Evolutionary conservation across 441 rosid species (phyloP).

Genomic region (Adansonia grandidieri): DNA sequence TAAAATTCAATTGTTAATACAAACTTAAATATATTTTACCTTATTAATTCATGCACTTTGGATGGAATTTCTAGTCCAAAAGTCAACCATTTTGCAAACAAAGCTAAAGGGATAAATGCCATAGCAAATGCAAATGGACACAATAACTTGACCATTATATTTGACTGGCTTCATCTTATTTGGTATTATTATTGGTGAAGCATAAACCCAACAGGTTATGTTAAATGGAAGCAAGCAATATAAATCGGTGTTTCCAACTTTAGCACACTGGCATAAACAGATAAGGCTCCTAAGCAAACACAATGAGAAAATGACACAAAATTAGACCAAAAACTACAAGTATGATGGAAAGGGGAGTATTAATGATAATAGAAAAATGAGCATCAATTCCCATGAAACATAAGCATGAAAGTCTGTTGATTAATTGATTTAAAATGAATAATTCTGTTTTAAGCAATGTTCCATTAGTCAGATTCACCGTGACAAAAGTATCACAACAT

Average conservation of each 20-base stretch:
- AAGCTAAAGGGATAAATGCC: not conserved
- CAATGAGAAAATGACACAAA: conserved; percentile 2
- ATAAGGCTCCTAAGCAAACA: conserved; percentile 10
- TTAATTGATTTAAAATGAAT: not conserved
- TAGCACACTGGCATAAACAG: not conserved
- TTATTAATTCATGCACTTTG: not conserved
- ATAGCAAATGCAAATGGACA: not conserved
- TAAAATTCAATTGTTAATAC: no score
- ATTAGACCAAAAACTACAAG: not conserved
- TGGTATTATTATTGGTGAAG: not conserved
- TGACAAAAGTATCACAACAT: not conserved
- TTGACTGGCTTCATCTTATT: not conserved
- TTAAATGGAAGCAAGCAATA: not conserved
- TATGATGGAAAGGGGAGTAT: not conserved
- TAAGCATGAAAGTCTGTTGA: not conserved
- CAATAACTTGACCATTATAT: not conserved
- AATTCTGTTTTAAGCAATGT: not conserved
- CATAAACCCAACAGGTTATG: not conserved
- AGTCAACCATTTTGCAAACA: not conserved
- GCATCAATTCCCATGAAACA: not conserved
- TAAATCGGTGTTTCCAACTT: not conserved
- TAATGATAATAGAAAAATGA: not conserved
- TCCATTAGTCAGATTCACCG: not conserved
- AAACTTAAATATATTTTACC: no score
- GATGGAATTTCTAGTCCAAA: not conserved